Base-by-base conservation (phyloP, 306 rosid genomes). In the Betula pendula region DNA sequence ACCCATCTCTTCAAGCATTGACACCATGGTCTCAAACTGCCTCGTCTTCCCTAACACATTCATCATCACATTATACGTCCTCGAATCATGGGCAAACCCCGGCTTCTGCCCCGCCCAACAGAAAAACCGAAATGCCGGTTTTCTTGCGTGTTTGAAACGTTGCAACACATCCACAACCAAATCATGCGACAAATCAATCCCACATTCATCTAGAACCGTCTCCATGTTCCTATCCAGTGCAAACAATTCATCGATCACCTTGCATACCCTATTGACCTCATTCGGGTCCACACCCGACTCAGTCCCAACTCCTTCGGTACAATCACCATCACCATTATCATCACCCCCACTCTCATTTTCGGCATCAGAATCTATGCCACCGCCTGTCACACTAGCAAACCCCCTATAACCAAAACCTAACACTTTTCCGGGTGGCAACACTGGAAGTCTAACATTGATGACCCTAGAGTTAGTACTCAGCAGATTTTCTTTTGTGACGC, bases 221-320 rank as follows among this genome's bases (percentile, higher is more conserved):
- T 95, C 97, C 97, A 95, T 90, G 81, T 90, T 95, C 87, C 93
- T 79, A 86, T 95, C 98, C 53, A 95, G 79, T 0, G 92, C 93
- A 88, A 89, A 88, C 97, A 95, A 89, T 80, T 95, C 97, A 50
- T 85, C 91, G 55, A 95, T 87, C 89, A 95, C 87, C 93, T 87
- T 89, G 89, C 93, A 95, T 48, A 92, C 89, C 60, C 88, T 84
- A 63, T 82, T 82, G 68, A 92, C 90, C 83, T 95, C 97, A 15
- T 72, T 77, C 0, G 83, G 84, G 72, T 88, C 89, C 15, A 86
- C 93, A 72, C 86, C 12, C 0, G 86, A 88, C 47, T 60, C 75
- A 72, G 22, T 81, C 33, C n/a, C 25, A 56, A 31, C 43, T 50
- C 77, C 79, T 38, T 82, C 66, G 52, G 45, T 73, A 48, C 19